phyloP scores from a whole-genome alignment of 257 asterid genomes.

The Henckelia pumila region DNA sequence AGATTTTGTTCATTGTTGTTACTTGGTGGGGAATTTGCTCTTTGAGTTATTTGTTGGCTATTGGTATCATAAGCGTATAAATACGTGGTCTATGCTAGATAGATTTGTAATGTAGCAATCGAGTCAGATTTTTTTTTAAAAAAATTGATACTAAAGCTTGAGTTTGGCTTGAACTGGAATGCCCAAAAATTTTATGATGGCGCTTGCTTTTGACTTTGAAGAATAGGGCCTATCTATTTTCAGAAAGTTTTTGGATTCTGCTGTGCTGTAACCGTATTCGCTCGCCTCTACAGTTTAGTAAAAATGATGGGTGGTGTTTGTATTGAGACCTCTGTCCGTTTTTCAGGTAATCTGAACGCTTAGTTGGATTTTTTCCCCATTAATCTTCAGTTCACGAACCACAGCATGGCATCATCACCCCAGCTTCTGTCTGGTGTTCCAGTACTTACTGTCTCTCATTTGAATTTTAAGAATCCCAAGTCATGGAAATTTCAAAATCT shows the following conservation, averaged over 20 bases:
- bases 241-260: neutral
- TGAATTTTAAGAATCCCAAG: conserved; percentile 32
- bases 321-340: conserved; percentile 9
- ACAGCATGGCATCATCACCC: conserved; percentile 45
- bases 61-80: neutral
- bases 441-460: conserved; percentile 27
- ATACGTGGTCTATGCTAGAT: neutral
- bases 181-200: neutral
- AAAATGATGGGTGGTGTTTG: conserved; percentile 3
- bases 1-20: too few species aligned
- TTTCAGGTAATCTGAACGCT: conserved; percentile 35
- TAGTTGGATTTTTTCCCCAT: conserved; percentile 9
- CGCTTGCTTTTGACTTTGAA: neutral
- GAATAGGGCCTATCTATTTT: neutral
- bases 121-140: neutral
- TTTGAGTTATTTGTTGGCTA: neutral
- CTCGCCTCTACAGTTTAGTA: neutral
- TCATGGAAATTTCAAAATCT: conserved; percentile 34
- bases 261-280: neutral
- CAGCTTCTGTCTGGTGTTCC: conserved; percentile 41
- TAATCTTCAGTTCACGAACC: conserved; percentile 27
- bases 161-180: neutral
- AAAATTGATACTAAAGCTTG: neutral
- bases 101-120: neutral
- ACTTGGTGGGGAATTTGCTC: neutral